Evolutionary conservation across 2,329 filamentous ascomycete species (phyloP).

Genomic region (Beauveria scarabaeidicola): DNA sequence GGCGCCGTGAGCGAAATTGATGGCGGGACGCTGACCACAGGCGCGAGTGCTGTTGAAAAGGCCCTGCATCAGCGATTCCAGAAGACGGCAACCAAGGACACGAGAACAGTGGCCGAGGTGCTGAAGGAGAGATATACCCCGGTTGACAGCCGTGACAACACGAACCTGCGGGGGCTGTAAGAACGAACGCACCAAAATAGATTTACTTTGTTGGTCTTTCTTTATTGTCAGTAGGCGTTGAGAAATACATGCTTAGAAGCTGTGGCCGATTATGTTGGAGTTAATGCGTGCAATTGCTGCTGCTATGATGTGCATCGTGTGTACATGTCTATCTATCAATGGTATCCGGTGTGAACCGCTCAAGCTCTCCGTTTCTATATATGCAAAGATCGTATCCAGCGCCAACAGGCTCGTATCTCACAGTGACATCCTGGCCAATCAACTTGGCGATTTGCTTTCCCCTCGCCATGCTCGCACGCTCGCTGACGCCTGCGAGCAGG

Average conservation of each 20-base stretch:
- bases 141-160: conserved; percentile 37
- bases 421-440: background rate
- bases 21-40: conserved; percentile 18
- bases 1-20: conserved; percentile 22
- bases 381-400: conserved; percentile 4
- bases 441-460: conserved; percentile 13
- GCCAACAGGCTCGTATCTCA: background rate
- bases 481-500: conserved; percentile 13
- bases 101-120: conserved; percentile 44
- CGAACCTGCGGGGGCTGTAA: conserved; percentile 33
- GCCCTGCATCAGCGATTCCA: conserved; percentile 45
- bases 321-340: background rate
- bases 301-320: background rate
- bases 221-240: background rate
- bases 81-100: conserved; percentile 29
- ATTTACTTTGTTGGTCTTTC: conserved; percentile 5
- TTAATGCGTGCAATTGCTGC: no score
- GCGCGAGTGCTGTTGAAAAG: conserved; percentile 34
- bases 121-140: conserved; percentile 48
- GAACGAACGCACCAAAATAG: background rate
- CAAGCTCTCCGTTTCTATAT: background rate
- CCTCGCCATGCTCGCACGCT: conserved; percentile 14
- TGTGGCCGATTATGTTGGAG: background rate
- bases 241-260: background rate
- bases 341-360: background rate